Base-by-base conservation (phyloP, 2,329 filamentous ascomycete genomes). In the Claviceps sp. region DNA sequence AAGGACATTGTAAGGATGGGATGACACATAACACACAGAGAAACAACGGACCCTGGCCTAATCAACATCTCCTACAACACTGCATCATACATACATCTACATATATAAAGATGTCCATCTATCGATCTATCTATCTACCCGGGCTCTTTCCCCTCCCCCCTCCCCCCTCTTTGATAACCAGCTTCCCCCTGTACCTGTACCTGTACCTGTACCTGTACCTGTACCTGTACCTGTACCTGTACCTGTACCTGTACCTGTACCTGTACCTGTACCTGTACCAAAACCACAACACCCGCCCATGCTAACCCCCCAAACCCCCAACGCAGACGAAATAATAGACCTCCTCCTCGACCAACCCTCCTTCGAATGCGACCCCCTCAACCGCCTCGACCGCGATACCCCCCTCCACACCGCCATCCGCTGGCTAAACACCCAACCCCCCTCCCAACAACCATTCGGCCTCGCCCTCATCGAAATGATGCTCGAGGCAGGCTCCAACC, bases 321-420 rank as follows among this genome's bases (percentile, higher is more conserved):
- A 13, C 39, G 4, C 54, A 86, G 83, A 88, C 71, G 86, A 93
- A 61, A 75, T 89, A 55, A 83, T 94, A 63, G 87, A 94, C 70
- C 69, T 80, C 61, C 81, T 94, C 52, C 83, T 93, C 58, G 86
- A 93, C 72, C 86, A 91, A 67, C 82, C 85, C 58, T 81, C 84
- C 59, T 83, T 94, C 66, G 88, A 93, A 70, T 91, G 89, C 71
- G 88, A 94, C 71, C 85, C 86, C 51, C 61, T 82, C 61, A 85
- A 82, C 71, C 79, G 78, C 59, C 66, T 77, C 61, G 85, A 91
- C 54, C 77, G 79, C 55, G 86, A 93, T 68, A 90, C 86, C 2
- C 86, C 86, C 34, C 75, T 94, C 53, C 88, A 94, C 75, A 80
- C 80, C 62, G 86, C 82, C 51, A 80, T 93, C 59, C 78, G 84